phyloP scores from a whole-genome alignment of 108 stramenopile genomes.

The Nitzschia inconspicua region DNA sequence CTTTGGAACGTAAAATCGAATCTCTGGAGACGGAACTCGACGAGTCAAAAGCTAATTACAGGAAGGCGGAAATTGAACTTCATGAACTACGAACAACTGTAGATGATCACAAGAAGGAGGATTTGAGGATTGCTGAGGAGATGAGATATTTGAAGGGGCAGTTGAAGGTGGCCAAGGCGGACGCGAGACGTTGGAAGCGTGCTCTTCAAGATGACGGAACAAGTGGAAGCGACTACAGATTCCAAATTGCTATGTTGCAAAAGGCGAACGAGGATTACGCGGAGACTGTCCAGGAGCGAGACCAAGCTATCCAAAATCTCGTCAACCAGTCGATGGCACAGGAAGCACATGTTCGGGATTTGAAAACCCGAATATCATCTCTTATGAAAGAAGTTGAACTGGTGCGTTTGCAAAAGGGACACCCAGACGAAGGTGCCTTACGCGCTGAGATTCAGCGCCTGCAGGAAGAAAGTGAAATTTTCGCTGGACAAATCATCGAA shows the following conservation, averaged over 20 bases:
- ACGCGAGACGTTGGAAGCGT: constrained; percentile 21
- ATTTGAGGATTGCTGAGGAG: constrained; percentile 27
- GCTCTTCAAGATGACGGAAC: constrained; percentile 17
- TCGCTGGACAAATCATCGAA: constrained; percentile 84
- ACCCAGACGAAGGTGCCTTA: neutral
- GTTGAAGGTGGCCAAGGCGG: constrained; percentile 34
- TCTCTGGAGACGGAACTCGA: constrained; percentile 39
- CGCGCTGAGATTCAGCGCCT: constrained; percentile 51
- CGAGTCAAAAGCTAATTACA: constrained; percentile 17
- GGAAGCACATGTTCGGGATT: constrained; percentile 33
- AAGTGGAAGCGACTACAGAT: constrained; percentile 15
- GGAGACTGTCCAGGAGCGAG: constrained; percentile 20
- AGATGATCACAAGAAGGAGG: constrained; percentile 8
- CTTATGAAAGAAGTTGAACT: constrained; percentile 28
- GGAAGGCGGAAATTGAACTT: constrained; percentile 11
- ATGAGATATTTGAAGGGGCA: constrained; percentile 17
- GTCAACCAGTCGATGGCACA: constrained; percentile 26
- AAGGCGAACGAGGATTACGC: constrained; percentile 31
- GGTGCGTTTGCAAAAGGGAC: constrained; percentile 4
- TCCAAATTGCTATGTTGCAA: constrained; percentile 24
- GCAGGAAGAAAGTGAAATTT: constrained; percentile 78
- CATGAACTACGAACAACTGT: constrained; percentile 10
- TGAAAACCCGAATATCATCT: constrained; percentile 21
- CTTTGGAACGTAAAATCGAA: constrained; percentile 50
- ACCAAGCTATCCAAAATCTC: constrained; percentile 25